These are phyloP conservation scores for Telfairia occidentalis DNA, from an alignment of 331 rosid genomes.

Conservation along the genomic window DNA sequence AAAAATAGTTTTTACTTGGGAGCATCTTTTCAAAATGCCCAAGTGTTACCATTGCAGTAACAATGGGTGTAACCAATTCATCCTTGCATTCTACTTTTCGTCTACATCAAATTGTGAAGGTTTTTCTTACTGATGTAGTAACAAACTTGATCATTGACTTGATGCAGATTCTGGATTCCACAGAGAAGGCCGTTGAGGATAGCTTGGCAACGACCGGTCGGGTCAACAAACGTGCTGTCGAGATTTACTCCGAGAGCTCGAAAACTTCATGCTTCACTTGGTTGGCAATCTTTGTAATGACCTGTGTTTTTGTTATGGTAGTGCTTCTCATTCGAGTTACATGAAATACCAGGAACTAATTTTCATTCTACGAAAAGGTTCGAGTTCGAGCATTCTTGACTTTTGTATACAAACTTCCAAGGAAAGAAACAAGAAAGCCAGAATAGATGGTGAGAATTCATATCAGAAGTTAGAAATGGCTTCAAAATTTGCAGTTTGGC, in stretches of 20 bases:
- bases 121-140: background rate
- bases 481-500: background rate
- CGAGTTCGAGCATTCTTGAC: background rate
- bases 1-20: background rate
- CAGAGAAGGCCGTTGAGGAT: constrained; percentile 71
- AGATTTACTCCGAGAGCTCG: constrained; percentile 57
- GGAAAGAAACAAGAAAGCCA: background rate
- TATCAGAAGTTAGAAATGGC: background rate
- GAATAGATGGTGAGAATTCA: background rate
- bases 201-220: constrained; percentile 84
- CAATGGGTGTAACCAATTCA: background rate
- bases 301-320: constrained; percentile 64
- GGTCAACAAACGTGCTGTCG: constrained; percentile 47
- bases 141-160: constrained; percentile 17
- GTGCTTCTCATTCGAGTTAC: constrained; percentile 85
- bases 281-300: constrained; percentile 61
- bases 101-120: background rate
- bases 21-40: background rate
- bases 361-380: background rate
- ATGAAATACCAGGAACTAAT: constrained; percentile 9
- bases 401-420: background rate
- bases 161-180: constrained; percentile 68
- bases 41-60: background rate
- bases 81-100: background rate
- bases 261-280: constrained; percentile 80